These are phyloP conservation scores for Trichoderma sp. DNA, from an alignment of 2,329 filamentous ascomycete genomes.

Conservation along the genomic window DNA sequence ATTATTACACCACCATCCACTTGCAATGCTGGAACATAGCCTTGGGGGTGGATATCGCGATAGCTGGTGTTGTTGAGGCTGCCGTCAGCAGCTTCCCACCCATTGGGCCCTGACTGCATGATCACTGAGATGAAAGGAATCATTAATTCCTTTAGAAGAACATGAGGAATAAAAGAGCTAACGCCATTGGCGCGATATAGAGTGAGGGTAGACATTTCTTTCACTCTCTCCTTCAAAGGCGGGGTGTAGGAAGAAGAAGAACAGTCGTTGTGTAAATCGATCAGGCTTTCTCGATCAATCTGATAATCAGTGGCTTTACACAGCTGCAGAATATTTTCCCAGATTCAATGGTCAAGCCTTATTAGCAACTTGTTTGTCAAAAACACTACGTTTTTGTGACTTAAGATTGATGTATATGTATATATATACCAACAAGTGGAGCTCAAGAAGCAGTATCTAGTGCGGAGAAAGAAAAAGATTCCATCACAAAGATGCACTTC, in stretches of 20 bases:
- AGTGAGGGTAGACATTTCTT: neutral
- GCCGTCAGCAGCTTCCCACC: neutral
- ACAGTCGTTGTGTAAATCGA: neutral
- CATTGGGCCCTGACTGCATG: neutral
- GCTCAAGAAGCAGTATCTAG: neutral
- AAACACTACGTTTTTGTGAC: neutral
- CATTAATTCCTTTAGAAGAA: neutral
- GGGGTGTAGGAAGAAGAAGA: neutral
- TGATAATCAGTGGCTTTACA: neutral
- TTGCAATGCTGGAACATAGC: neutral
- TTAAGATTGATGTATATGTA: neutral
- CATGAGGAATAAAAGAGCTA: neutral
- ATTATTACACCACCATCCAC: neutral
- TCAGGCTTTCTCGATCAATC: neutral
- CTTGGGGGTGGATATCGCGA: neutral
- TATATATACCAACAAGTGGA: neutral
- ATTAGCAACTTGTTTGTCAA: neutral
- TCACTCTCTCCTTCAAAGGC: too few species aligned
- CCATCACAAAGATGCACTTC: neutral
- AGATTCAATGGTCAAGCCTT: neutral
- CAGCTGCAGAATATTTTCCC: neutral
- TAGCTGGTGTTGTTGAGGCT: neutral
- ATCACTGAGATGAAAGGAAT: neutral
- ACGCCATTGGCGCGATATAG: neutral
- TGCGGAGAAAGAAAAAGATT: neutral